Base-by-base conservation (phyloP, 2,329 filamentous ascomycete genomes). In the Colletotrichum truncatum region DNA sequence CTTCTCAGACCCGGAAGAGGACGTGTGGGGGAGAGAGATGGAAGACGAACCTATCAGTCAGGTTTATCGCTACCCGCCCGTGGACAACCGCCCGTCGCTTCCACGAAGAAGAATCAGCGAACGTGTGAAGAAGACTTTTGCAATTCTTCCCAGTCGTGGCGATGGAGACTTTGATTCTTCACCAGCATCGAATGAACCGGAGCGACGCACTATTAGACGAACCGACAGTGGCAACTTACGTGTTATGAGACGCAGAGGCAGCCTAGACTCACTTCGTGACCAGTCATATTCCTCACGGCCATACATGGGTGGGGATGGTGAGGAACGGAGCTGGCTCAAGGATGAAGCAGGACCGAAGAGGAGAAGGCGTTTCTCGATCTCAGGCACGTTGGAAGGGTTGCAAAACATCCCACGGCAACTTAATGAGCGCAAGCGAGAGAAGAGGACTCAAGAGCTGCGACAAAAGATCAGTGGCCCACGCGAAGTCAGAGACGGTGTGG, bases 191-290 rank as follows among this genome's bases (percentile, higher is more conserved):
- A 68, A 70, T 7, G 72, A 76, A 55, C 78, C 81, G 1, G 84
- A 89, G 39, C 83, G 87, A 4, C 82, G 87, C 25, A 89, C 84
- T 2, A 88, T 90, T 65, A 81, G 82, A 46, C 82, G 87, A 52
- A 88, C 85, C 6, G 79, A 84, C 4, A 89, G 87, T 69, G 88
- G 88, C 2, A 89, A 85, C 66, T 74, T 90, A 54, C 81, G 86
- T 11, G 87, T 90, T 1, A 84, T 90, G 75, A 81, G 80, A 67
- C 82, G 85, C 58, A 81, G 82, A 6, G 78, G 79, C 30, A 89
- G 85, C 68, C 66, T 77, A 18, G 81, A 84, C 36, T 83, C 82
- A 3, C 66, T 85, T 16, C 73, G 71, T 10, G 67, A 68, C 6
- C 59, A 66, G 32, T 18, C 68, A 1, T 60, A 64, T 6, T 69